Evolutionary conservation across 2,329 filamentous ascomycete genomes (phyloP).

Genomic region (Aspergillus neotritici): DNA sequence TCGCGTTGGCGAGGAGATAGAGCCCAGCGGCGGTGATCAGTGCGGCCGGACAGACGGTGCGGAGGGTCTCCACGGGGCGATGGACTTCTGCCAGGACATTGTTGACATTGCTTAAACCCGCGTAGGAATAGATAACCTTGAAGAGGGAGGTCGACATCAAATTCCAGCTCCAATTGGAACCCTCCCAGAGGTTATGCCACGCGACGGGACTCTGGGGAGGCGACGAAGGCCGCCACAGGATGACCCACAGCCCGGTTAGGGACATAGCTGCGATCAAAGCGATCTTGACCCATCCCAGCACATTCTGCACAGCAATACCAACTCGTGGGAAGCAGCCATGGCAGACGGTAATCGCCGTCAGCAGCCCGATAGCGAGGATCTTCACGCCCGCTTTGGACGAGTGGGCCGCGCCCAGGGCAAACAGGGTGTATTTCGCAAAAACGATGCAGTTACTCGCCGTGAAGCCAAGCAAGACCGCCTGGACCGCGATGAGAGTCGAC

Average conservation of each 20-base stretch:
- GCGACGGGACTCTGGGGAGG: constrained; percentile 13
- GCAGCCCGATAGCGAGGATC: constrained; percentile 50
- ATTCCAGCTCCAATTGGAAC: constrained; percentile 64
- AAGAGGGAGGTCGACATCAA: constrained; percentile 59
- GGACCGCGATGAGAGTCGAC: constrained; percentile 58
- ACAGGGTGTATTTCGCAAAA: constrained; percentile 61
- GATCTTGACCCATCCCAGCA: constrained; percentile 60
- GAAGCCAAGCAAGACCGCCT: constrained; percentile 60
- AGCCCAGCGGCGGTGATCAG: constrained; percentile 57
- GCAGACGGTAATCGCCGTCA: constrained; percentile 53
- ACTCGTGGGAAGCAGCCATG: constrained; percentile 55
- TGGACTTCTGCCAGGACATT: constrained; percentile 68
- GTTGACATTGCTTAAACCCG: constrained; percentile 61
- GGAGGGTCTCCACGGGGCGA: constrained; percentile 60
- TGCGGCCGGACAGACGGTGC: constrained; percentile 56
- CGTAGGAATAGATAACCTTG: constrained; percentile 64
- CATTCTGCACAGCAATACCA: constrained; percentile 57
- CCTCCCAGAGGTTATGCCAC: constrained; percentile 57
- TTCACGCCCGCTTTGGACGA: constrained; percentile 51
- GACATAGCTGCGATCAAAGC: constrained; percentile 58
- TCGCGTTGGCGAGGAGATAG: constrained; percentile 62
- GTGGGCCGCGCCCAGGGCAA: constrained; percentile 48
- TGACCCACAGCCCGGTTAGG: constrained; percentile 54
- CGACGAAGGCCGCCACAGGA: constrained; percentile 42
- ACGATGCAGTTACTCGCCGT: constrained; percentile 66